Base-by-base conservation (phyloP, 129 eudicot species). In the Flaveria robusta region DNA sequence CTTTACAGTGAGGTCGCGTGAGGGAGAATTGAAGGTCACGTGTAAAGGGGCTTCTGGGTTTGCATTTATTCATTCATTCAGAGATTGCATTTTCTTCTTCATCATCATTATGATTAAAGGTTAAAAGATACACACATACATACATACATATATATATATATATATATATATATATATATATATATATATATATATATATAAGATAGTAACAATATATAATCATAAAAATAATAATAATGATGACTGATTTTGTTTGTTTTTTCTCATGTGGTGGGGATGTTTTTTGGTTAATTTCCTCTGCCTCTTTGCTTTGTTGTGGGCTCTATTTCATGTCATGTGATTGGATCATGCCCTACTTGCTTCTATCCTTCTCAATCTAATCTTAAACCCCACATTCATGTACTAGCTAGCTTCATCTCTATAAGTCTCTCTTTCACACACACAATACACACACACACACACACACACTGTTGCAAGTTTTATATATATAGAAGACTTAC, bases 401-500 rank as follows among this genome's bases (percentile, higher is more conserved):
- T 79, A 72, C 83, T 79, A 19, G 39, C 34, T 79, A 19, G 39
- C 34, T 74, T 7, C 26, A 37, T 49, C 65, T 65, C 49, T 75
- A 37, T 75, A 55, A 41, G 46, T 68, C 58, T 77, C 71, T 47
- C 24, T 47, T 62, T 50, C 80, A 18, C 80, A 20, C 54, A 7
- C 20, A 23, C 79, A 31, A 27, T 2, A 22, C 70, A 20, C 85
- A 22, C 66, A 22, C 42, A 24, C 63, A 68, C 74, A 66, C 72
- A 58, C 74, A 67, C 45, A 11, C 37, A 66, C 37, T 71, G 42
- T 74, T 78, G 52, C 74, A 49, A 60, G 50, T 81, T 79, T 79
- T 83, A 70, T 82, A 74, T 82, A 70, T 79, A 74, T 72, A 81
- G 83, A 81, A 87, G 91, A 88, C 92, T 83, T 71, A 46, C 81